Conservation (phyloP, 1,284 basidiomycete species). For the Uromyces viciae-fabae region DNA sequence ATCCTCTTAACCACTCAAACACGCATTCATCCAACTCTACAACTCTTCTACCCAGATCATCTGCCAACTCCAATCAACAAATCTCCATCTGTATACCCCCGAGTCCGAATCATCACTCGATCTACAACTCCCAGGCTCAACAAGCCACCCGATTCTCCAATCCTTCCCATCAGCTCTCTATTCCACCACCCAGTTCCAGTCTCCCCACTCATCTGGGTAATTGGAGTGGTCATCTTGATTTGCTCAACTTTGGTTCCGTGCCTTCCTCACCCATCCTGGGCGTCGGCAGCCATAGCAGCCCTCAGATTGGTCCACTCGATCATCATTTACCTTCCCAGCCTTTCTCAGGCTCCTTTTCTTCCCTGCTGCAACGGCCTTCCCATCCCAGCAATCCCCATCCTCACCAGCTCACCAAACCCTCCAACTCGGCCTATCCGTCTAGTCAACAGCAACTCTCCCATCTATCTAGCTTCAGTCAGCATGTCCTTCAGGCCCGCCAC, state of each 20-base stretch:
- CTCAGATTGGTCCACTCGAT: background rate
- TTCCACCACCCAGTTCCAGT: background rate
- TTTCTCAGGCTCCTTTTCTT: background rate
- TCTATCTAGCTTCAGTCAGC: background rate
- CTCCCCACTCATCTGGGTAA: slow-evolving; percentile 2
- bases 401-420: background rate
- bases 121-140: background rate
- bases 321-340: background rate
- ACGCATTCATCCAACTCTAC: background rate
- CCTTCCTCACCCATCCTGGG: slow-evolving; percentile 25
- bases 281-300: background rate
- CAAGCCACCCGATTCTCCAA: background rate
- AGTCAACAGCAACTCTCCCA: background rate
- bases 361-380: background rate
- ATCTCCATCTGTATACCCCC: background rate
- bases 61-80: background rate
- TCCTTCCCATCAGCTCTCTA: background rate
- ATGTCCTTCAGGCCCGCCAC: no score
- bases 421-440: background rate
- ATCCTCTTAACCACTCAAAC: background rate
- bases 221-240: background rate
- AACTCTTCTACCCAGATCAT: background rate
- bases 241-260: slow-evolving; percentile 14
- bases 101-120: background rate
- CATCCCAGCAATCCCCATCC: background rate